Evolutionary conservation across 2,329 filamentous ascomycete genomes (phyloP), one percentile per base, ranked within the genome.

Genomic region (Exophiala calicioides): DNA sequence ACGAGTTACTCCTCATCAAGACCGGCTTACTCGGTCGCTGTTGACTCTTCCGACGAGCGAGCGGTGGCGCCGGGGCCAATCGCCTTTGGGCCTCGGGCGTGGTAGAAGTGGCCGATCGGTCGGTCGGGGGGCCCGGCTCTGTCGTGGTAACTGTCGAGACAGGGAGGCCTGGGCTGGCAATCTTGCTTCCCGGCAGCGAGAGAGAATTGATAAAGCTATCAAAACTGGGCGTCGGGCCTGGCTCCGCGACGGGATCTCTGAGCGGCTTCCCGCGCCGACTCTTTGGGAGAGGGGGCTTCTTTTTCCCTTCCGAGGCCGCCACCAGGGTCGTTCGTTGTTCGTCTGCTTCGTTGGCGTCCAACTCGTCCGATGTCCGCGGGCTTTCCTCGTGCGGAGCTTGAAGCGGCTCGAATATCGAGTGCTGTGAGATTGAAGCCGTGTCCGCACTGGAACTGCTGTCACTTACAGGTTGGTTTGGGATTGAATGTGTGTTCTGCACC

Each of bases 231-330:
- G 42, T 44, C n/a, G 48, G 32, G 8, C 41, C 52, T 19, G 29
- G 37, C 32, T 52, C 39, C 5, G 20, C 30, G 8, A 16, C 30
- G 13, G 35, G 62, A 46, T 44, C 65, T 55, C 76, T 81, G 55
- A 91, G 85, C 13, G 84, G 75, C 65, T 85, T 90, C 3, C 88
- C 88, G 68, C 90, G 86, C 44, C 86, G 81, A 40, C 85, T 89
- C 61, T 79, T 88, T 8, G 86, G 86, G 5, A 85, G 85, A 4
- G 87, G 86, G 10, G 85, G 85, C 53, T 80, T 80, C 66, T 80
- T 82, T 62, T 84, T 86, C 55, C 75, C 69, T 43, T 58, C 50
- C 52, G 62, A 15, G 33, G 35, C 51, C 62, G 55, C 33, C 72
- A 60, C 36, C 65, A 62, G 50, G 60, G 68, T 29, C 63, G 69